A percentile compares a stretch with the other conserved stretches of the same genome.
These are phyloP conservation scores for Pulicaria dysenterica DNA, from an alignment of 129 eudicot species.

Conservation along the genomic window DNA sequence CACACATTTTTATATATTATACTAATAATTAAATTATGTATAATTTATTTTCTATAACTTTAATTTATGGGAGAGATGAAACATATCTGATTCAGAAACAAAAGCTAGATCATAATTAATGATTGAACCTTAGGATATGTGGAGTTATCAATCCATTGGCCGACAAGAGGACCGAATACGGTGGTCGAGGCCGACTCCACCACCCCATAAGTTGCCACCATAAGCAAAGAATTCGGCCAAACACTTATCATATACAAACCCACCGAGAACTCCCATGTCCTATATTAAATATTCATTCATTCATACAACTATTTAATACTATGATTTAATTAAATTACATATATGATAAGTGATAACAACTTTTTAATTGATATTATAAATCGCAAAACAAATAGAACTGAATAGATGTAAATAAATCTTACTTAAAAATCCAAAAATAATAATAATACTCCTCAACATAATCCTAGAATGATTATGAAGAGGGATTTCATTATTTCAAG, in stretches of 20 bases:
- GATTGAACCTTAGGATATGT: slow-evolving; percentile 72
- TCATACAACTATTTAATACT: not conserved
- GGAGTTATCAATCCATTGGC: slow-evolving; percentile 69
- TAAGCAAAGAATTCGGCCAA: slow-evolving; percentile 89
- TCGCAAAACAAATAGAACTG: too few relatives aligned
- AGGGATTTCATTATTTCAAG: too few relatives aligned
- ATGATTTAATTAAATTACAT: too few relatives aligned
- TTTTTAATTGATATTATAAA: too few relatives aligned
- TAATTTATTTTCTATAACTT: too few relatives aligned
- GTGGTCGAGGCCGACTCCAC: slow-evolving; percentile 80
- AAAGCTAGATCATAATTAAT: not conserved
- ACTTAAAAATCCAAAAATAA: too few relatives aligned
- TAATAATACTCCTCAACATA: too few relatives aligned
- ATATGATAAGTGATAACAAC: too few relatives aligned
- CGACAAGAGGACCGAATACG: slow-evolving; percentile 77
- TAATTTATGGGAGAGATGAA: not conserved
- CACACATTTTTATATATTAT: too few relatives aligned
- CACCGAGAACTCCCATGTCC: slow-evolving; percentile 98
- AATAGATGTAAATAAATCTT: too few relatives aligned
- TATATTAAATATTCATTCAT: not conserved
- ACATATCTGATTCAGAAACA: not conserved
- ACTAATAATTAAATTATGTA: too few relatives aligned
- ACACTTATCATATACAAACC: slow-evolving; percentile 90
- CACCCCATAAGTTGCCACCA: slow-evolving; percentile 87
- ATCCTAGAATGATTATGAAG: too few relatives aligned